Percentiles rank a stretch among this genome's conserved stretches.
Evolutionary conservation across 371 early-diverging fungal species (phyloP).

Genomic region (Apophysomyces ossiformis): DNA sequence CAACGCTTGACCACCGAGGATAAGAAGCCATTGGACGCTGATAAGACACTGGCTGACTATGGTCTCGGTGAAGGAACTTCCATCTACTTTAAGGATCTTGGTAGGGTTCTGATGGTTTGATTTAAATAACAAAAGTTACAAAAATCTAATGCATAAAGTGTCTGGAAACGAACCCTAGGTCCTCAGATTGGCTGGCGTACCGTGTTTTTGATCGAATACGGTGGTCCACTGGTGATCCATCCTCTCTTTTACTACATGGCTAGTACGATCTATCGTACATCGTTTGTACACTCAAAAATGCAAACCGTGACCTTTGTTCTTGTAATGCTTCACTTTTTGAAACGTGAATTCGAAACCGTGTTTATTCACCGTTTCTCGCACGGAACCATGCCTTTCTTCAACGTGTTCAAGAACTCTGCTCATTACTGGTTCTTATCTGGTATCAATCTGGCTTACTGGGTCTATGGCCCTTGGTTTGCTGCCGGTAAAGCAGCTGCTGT

Average conservation of each 20-base stretch:
- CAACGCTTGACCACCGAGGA: conserved; percentile 77
- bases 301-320: conserved; percentile 70
- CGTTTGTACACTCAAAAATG: conserved; percentile 69
- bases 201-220: conserved; percentile 94
- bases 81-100: conserved; percentile 86
- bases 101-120: conserved; percentile 25
- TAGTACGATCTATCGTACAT: conserved; percentile 59
- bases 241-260: conserved; percentile 81
- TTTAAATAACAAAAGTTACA: background rate
- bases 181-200: conserved; percentile 95
- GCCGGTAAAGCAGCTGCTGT: conserved; percentile 55
- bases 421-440: conserved; percentile 96
- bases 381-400: conserved; percentile 93
- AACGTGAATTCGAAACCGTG: conserved; percentile 93
- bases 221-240: conserved; percentile 90
- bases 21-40: conserved; percentile 56
- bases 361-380: conserved; percentile 95
- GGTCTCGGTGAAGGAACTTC: conserved; percentile 65
- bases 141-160: background rate
- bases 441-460: conserved; percentile 82
- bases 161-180: conserved; percentile 44
- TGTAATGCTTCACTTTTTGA: conserved; percentile 86
- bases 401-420: conserved; percentile 93
- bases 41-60: conserved; percentile 63
- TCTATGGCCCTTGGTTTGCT: conserved; percentile 78